A percentile compares a stretch with the other conserved stretches of the same genome.
Conservation (phyloP, 192 early-diverging fungal genomes). For the Rhizoclosmatium globosum region DNA sequence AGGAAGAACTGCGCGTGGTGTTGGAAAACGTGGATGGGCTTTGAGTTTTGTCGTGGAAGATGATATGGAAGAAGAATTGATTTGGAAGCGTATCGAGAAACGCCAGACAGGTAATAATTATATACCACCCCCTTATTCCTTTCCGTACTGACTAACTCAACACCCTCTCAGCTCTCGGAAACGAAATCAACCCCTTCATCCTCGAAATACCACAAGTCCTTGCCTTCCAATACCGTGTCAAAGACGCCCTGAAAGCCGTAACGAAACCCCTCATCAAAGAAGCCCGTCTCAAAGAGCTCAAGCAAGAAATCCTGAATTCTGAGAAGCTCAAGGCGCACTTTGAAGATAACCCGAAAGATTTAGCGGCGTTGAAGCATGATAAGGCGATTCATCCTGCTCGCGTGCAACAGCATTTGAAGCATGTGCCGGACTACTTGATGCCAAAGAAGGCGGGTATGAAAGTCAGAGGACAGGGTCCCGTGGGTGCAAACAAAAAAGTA, state of each 20-base stretch:
- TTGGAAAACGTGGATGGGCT: slow-evolving; percentile 86
- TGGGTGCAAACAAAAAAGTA: slow-evolving; percentile 30
- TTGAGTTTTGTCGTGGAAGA: slow-evolving; percentile 82
- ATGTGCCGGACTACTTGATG: slow-evolving; percentile 92
- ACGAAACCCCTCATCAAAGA: slow-evolving; percentile 82
- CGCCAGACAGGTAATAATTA: slow-evolving; percentile 65
- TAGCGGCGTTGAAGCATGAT: slow-evolving; percentile 92
- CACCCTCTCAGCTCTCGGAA: slow-evolving; percentile 34
- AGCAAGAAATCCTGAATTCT: slow-evolving; percentile 93
- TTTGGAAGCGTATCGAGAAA: slow-evolving; percentile 79
- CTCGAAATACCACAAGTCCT: slow-evolving; percentile 90
- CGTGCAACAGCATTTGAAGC: slow-evolving; percentile 89
- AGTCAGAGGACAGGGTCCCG: slow-evolving; percentile 6
- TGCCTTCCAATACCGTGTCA: slow-evolving; percentile 90
- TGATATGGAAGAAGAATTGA: slow-evolving; percentile 65
- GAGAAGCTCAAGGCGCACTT: slow-evolving; percentile 97
- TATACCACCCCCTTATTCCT: background rate
- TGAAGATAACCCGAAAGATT: slow-evolving; percentile 93
- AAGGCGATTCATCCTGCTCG: slow-evolving; percentile 82
- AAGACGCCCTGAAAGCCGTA: slow-evolving; percentile 84
- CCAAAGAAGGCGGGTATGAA: slow-evolving; percentile 64
- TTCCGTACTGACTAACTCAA: background rate
- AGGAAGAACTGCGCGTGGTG: slow-evolving; percentile 92
- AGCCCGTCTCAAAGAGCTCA: slow-evolving; percentile 94
- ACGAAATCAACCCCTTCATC: slow-evolving; percentile 77